Percentiles rank a stretch among this genome's conserved stretches.
Evolutionary conservation across 805 yeast genomes (phyloP).

Genomic region (Cyberlindnera petersonii): DNA sequence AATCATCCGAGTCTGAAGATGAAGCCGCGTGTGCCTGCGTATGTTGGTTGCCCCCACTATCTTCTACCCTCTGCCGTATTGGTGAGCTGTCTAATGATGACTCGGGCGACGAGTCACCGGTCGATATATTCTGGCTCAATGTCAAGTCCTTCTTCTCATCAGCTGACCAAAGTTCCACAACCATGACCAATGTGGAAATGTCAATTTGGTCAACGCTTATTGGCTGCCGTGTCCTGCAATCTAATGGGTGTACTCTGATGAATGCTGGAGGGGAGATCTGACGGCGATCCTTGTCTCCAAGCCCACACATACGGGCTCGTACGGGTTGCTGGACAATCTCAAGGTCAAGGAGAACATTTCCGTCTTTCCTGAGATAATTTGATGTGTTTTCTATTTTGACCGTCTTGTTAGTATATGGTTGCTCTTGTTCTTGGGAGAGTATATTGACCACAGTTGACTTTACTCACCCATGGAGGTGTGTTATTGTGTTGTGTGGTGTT

Average conservation of each 20-base stretch:
- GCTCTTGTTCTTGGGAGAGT: too few species aligned
- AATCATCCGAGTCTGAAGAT: conserved; percentile 14
- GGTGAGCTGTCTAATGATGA: not conserved
- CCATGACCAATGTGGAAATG: conserved; percentile 33
- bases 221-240: conserved; percentile 24
- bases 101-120: not conserved
- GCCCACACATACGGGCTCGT: conserved; percentile 44
- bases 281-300: conserved; percentile 38
- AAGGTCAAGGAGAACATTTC: conserved; percentile 21
- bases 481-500: too few species aligned
- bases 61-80: not conserved
- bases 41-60: not conserved
- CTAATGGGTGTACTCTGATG: conserved; percentile 21
- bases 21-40: not conserved
- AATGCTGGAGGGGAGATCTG: conserved; percentile 34
- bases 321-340: conserved; percentile 40
- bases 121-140: conserved; percentile 18
- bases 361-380: conserved; percentile 3
- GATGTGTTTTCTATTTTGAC: not conserved
- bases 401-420: not conserved
- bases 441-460: too few species aligned
- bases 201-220: conserved; percentile 29
- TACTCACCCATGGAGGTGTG: too few species aligned
- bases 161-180: conserved; percentile 38
- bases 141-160: conserved; percentile 28